Evolutionary conservation across 23 red algal species (phyloP), one percentile per base, ranked within the genome.

Genomic region (Gracilaria gracilis): DNA sequence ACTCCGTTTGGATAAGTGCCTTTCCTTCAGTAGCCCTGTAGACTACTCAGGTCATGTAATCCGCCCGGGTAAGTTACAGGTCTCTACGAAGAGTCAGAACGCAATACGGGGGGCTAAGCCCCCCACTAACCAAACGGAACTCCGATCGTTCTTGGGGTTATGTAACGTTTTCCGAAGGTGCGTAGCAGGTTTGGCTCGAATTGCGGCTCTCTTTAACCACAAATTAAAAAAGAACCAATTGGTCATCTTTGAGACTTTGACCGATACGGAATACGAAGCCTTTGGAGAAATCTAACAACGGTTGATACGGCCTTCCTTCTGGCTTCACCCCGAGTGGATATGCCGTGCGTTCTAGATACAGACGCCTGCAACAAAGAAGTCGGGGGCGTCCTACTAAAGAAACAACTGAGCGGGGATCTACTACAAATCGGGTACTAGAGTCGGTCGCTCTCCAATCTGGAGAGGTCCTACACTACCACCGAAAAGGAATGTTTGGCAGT

Each of bases 371-470:
- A 35, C 16, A 33, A 46, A 25, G 46, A 84, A 54, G 46, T 92
- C 0, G 75, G 76, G 16, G 83, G 80, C 51, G 29, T 24, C 14
- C 21, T 93, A 15, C 51, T 84, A 58, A 80, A 93, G 33, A 67
- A 85, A 65, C 79, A 85, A 58, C 79, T 19, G 61, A 48, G 65
- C 90, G 66, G 90, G 13, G 65, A 69, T 4, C 29, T 36, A 16
- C 25, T 54, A 3, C 90, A 65, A 15, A 83, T 93, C 11, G 67
- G 90, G 13, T 91, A 91, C 40, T 91, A 38, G 64, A 83, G 34
- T 31, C 88, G 77, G 20, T 48, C 64, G 23, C 31, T 91, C 33
- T 24, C 40, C 8, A 75, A 83, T 21, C 9, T 77, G 32, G 57
- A 82, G 71, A 35, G 55, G 62, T 54, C 54, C 23, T 91, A 91